Base-by-base conservation (phyloP, 2,329 filamentous ascomycete species). In the Cordyceps farinosa region DNA sequence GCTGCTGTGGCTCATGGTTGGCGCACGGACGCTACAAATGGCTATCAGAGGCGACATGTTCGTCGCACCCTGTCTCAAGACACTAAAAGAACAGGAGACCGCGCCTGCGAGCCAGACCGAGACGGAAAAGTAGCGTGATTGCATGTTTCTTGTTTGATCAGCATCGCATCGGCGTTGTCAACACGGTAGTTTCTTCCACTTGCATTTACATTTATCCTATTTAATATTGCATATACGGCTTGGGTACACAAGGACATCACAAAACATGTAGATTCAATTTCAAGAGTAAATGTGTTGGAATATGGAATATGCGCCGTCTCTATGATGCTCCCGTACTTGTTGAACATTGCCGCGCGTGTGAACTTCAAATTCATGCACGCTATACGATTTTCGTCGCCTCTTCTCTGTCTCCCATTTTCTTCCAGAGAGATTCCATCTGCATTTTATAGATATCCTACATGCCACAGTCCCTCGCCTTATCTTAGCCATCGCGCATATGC, bases 401-500 rank as follows among this genome's bases (percentile, higher is more conserved):
- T 15, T 15, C 13, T 10, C 13, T 29, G n/a, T 29, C 36, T 10
- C 22, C 6, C 9, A 27, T 48, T 30, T 30, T 17, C 44, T 27
- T 27, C 17, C 8, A 22, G 2, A 30, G 11, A 29, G 9, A 29
- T 3, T 15, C 22, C 22, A 27, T 8, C 22, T 29, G 1, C 2
- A 11, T 27, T 22, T 32, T 47, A 17, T 36, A 7, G 2, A 32
- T 50, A 58, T 58, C 32, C 29, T 60, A 32, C 51, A 62, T 48
- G 13, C 15, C 15, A 40, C 38, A 50, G 36, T 22, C 22, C 38
- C 32, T 53, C 22, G 10, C 54, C 68, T 22, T 72, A 79, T 63
- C 71, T 76, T 59, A 91, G 72, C 89, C 90, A 97, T 72, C 88
- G 88, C 2, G 86, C 86, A 79, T 97, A 98, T 4, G 90, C 90